Conservation (phyloP, 192 early-diverging fungal species). For the Rhizophagus clarus region DNA sequence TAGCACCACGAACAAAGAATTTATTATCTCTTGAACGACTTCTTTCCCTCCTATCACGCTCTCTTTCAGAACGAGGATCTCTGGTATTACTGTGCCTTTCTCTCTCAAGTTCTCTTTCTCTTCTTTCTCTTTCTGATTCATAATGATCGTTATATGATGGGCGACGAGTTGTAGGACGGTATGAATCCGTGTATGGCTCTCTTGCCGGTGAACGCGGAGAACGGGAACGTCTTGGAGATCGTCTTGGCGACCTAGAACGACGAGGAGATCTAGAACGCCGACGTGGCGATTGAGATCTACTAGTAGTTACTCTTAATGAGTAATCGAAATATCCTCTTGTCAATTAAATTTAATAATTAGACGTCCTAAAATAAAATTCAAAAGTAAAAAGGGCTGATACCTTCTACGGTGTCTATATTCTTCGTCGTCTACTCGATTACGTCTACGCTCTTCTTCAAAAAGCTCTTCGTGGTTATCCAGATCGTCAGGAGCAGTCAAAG, state of each 20-base stretch:
- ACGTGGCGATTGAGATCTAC: slow-evolving; percentile 24
- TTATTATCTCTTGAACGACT: slow-evolving; percentile 26
- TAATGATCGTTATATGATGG: slow-evolving; percentile 23
- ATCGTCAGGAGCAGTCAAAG: neutral
- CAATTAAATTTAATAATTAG: neutral
- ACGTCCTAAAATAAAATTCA: neutral
- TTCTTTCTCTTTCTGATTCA: slow-evolving; percentile 11
- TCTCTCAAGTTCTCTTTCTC: slow-evolving; percentile 16
- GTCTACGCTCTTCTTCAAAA: slow-evolving; percentile 18
- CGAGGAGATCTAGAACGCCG: slow-evolving; percentile 21
- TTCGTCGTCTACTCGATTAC: slow-evolving; percentile 21
- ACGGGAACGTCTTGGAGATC: slow-evolving; percentile 12
- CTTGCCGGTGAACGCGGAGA: slow-evolving; percentile 19
- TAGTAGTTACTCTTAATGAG: slow-evolving; percentile 13
- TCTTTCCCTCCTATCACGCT: slow-evolving; percentile 19
- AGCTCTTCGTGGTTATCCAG: slow-evolving; percentile 8
- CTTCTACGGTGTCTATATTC: slow-evolving; percentile 17
- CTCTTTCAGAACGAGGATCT: neutral
- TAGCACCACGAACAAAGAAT: neutral
- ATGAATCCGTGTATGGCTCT: slow-evolving; percentile 3
- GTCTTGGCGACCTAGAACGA: slow-evolving; percentile 26
- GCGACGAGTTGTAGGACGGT: slow-evolving; percentile 1
- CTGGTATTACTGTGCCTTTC: slow-evolving; percentile 4
- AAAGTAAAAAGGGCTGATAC: neutral
- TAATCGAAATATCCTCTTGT: neutral